phyloP scores from a whole-genome alignment of 805 yeast genomes.

The Peterozyma toletana region DNA sequence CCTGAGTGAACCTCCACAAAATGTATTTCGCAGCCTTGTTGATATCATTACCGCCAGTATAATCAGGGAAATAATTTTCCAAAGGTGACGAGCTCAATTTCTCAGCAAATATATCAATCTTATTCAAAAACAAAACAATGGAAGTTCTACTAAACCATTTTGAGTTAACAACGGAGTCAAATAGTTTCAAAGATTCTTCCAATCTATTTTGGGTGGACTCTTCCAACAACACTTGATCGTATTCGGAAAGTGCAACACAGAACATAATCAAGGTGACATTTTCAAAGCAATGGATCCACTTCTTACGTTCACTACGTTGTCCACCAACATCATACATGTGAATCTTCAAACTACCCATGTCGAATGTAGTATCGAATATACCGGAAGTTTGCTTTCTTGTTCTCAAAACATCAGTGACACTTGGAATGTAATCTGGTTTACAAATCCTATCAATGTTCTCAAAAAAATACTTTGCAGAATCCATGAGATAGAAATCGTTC shows the following conservation, averaged over 20 bases:
- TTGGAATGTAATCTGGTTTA: slow-evolving; percentile 56
- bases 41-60: slow-evolving; percentile 83
- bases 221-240: slow-evolving; percentile 80
- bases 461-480: slow-evolving; percentile 76
- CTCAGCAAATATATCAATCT: slow-evolving; percentile 84
- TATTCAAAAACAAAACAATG: slow-evolving; percentile 78
- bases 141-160: slow-evolving; percentile 90
- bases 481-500: slow-evolving; percentile 74
- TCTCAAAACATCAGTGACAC: slow-evolving; percentile 69
- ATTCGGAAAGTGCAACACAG: slow-evolving; percentile 87
- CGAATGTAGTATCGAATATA: slow-evolving; percentile 75
- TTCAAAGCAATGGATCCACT: slow-evolving; percentile 97
- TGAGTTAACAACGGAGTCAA: slow-evolving; percentile 86
- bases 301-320: slow-evolving; percentile 89
- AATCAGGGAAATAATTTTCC: slow-evolving; percentile 81
- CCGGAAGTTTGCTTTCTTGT: slow-evolving; percentile 93
- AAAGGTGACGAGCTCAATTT: slow-evolving; percentile 77
- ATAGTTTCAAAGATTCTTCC: slow-evolving; percentile 75
- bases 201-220: slow-evolving; percentile 69
- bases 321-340: slow-evolving; percentile 89
- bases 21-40: slow-evolving; percentile 89
- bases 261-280: slow-evolving; percentile 85
- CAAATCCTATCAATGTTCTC: slow-evolving; percentile 59
- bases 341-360: slow-evolving; percentile 59
- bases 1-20: slow-evolving; percentile 81